Conservation (phyloP, 2,329 filamentous ascomycete species). For the Phialophora tarda region DNA sequence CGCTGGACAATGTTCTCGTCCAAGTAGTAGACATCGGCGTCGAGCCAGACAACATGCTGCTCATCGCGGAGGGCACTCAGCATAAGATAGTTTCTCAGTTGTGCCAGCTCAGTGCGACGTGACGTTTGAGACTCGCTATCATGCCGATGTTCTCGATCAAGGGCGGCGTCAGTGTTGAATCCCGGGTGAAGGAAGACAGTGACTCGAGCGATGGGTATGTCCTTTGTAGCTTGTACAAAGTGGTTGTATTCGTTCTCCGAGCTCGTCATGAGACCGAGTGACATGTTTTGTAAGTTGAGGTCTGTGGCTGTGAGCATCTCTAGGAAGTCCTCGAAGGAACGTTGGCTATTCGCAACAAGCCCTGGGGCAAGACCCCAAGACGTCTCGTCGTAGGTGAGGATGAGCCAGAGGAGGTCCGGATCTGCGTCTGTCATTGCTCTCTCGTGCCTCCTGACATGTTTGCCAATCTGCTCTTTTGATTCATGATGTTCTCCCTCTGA, state of each 20-base stretch:
- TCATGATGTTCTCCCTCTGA: background rate
- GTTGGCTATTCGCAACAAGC: background rate
- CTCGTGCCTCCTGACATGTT: background rate
- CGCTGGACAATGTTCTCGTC: constrained; percentile 3
- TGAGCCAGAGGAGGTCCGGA: background rate
- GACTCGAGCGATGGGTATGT: background rate
- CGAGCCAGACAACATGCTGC: background rate
- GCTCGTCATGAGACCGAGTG: constrained; percentile 1
- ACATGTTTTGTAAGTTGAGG: background rate
- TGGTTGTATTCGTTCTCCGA: background rate
- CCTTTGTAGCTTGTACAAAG: background rate
- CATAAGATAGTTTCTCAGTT: constrained; percentile 2
- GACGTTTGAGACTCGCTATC: background rate
- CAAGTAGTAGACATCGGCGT: background rate
- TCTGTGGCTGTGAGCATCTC: background rate
- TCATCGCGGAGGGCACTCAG: background rate
- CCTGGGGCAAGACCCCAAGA: background rate
- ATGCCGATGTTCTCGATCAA: constrained; percentile 2
- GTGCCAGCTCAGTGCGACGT: background rate
- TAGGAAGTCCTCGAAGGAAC: constrained; percentile 2
- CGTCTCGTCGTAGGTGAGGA: background rate
- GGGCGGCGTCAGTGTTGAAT: background rate
- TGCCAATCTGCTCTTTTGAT: background rate
- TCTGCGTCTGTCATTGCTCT: background rate
- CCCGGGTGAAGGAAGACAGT: background rate